Base-by-base conservation (phyloP, 1,284 basidiomycete genomes). In the Porodaedalea pini region DNA sequence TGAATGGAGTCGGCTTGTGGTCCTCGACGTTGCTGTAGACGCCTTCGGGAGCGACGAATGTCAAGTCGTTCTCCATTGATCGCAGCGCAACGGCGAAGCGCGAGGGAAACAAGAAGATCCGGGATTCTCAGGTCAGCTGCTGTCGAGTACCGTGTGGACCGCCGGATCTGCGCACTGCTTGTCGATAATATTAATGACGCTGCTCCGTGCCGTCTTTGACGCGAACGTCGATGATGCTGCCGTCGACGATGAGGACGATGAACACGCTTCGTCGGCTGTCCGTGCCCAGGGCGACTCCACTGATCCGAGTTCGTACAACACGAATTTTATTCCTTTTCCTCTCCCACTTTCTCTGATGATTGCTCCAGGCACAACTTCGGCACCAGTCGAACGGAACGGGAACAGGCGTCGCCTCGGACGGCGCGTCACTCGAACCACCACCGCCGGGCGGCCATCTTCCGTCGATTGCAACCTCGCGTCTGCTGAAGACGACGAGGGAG, bases 21-120 rank as follows among this genome's bases (percentile, higher is more conserved):
- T 91, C 89, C 65, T 92, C 90, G n/a, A 84, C 88, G 67, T 90
- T 79, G 19, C 88, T 85, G 73, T 92, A 92, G 54, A 91, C 88
- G 65, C 90, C 90, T 70, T 92, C 90, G 58, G 90, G 90, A 34
- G 90, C 90, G 58, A 90, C 85, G 71, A 92, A 91, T 19, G 87
- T 86, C 57, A 80, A 79, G 55, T 89, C 88, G 78, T 80, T 88
- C 76, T 90, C 88, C 86, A 90, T 90, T 51, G 58, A 51, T 17
- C 21, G 51, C n/a, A n/a, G n/a, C 29, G 47, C 27, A 8, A 32
- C 6, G 17, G 8, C 11, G 29, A 49, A 29, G 3, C 36, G 34
- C 41, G 21, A 23, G 25, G 41, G 25, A 44, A 19, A 13, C 10
- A 25, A 47, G 29, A 47, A 47, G 45, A 47, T 47, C 45, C 45